These are phyloP conservation scores for Tillandsia fasciculata DNA, from an alignment of 176 grass and related monocot species.

Conservation along the genomic window DNA sequence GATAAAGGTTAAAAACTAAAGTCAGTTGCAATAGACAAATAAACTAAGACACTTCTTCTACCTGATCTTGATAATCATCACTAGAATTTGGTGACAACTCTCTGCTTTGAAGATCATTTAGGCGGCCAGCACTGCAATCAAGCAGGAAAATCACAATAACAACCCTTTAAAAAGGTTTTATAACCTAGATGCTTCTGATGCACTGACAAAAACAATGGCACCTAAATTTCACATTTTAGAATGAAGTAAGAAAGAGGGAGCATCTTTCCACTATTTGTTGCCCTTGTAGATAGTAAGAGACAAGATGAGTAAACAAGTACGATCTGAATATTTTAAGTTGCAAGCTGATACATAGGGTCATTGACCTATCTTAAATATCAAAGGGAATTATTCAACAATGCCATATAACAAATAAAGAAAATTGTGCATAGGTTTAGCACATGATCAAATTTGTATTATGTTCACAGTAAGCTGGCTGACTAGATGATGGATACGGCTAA, in stretches of 20 bases:
- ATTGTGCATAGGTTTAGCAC: not conserved
- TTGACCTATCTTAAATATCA: not conserved
- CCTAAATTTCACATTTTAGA: not conserved
- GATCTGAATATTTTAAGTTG: not conserved
- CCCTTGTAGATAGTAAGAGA: not conserved
- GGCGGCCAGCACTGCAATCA: slow-evolving; percentile 24
- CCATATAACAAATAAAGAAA: not conserved
- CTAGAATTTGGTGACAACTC: slow-evolving; percentile 37
- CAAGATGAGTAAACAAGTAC: not conserved
- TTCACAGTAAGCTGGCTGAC: not conserved
- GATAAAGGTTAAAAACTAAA: slow-evolving; percentile 14
- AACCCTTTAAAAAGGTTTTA: not conserved
- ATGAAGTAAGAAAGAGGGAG: not conserved
- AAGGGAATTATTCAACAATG: not conserved
- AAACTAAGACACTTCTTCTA: slow-evolving; percentile 24
- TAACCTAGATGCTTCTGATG: not conserved
- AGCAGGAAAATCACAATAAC: not conserved
- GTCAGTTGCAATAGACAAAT: slow-evolving; percentile 8
- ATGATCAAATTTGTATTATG: not conserved
- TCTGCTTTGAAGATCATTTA: slow-evolving; percentile 43
- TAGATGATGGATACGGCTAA: not conserved
- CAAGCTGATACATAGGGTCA: not conserved
- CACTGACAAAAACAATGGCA: not conserved
- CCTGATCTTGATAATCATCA: slow-evolving; percentile 42
- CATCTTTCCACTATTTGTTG: not conserved